Percentiles rank a stretch among this genome's conserved stretches.
Conservation (phyloP, 108 stramenopile species). For the Skeletonema tropicum region DNA sequence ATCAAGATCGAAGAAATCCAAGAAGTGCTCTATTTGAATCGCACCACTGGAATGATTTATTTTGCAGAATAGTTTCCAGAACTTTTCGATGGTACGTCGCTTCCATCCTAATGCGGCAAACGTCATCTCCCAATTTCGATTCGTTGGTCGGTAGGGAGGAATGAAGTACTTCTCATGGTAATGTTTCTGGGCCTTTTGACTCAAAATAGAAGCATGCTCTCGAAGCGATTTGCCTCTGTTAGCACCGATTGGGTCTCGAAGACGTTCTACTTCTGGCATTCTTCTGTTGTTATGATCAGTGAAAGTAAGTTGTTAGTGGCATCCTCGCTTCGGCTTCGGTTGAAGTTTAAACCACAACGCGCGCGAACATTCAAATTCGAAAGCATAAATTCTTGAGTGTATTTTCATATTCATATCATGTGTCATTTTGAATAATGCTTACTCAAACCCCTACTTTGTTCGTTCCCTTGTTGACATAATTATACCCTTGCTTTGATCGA, state of each 20-base stretch:
- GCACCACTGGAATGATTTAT: constrained; percentile 44
- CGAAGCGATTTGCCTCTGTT: constrained; percentile 33
- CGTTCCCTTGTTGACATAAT: too few species aligned
- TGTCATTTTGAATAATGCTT: too few species aligned
- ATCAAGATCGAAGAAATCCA: constrained; percentile 49
- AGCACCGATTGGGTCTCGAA: constrained; percentile 29
- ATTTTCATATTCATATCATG: too few species aligned
- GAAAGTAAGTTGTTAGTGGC: too few species aligned
- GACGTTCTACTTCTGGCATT: constrained; percentile 37
- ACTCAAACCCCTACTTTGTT: too few species aligned
- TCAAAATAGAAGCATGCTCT: constrained; percentile 17
- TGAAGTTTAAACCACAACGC: not conserved
- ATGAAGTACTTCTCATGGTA: constrained; percentile 29
- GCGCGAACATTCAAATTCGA: too few species aligned
- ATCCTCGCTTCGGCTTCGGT: not conserved
- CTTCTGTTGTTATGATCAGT: not conserved
- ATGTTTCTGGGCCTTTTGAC: constrained; percentile 18
- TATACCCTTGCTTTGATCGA: too few species aligned
- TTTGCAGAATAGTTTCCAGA: constrained; percentile 55
- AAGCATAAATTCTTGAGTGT: too few species aligned
- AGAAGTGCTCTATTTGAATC: constrained; percentile 45
- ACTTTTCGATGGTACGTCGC: constrained; percentile 47
- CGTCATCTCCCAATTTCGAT: constrained; percentile 48
- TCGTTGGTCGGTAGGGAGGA: constrained; percentile 53
- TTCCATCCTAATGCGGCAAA: constrained; percentile 51